Base-by-base conservation (phyloP, 306 rosid species). In the Adenanthera pavonina region DNA sequence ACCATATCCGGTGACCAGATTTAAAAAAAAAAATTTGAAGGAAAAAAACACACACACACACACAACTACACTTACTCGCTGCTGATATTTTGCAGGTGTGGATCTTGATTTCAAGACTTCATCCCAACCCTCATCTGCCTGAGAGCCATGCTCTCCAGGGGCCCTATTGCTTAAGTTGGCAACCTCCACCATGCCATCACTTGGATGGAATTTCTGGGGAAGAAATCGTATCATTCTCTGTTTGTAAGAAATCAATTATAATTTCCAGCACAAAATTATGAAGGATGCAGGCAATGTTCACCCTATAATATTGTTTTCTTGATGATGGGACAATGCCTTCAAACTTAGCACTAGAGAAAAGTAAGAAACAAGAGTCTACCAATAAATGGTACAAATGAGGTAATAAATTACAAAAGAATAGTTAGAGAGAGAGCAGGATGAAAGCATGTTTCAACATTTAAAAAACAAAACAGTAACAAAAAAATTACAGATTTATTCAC, bases 181-280 rank as follows among this genome's bases (percentile, higher is more conserved):
- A 83, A 86, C 62, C 87, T 84, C 80, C 52, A 66, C 81, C 86
- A 74, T 70, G 84, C 83, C 86, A 84, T 80, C 81, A 81, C 77
- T 82, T 53, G 87, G 87, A 74, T 80, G 88, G 80, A 89, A 90
- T 76, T 84, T 92, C 97, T 91, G 86, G 85, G 85, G 69, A 82
- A 76, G 40, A 30, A 53, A 74, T 14, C 20, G 44, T 71, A 68
- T 71, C 33, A 69, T 35, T 83, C 81, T 79, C 65, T 78, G 66
- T 44, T 60, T 46, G 43, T 80, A 71, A 70, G 43, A 38, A 38
- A 84, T 64, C 1, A 54, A 40, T 2, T 34, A 73, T 48, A 60
- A 75, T 51, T 52, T 82, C 65, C 13, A 35, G 70, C 35, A 40
- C 2, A 54, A 0, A 53, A 5, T 5, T 74, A 74, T 38, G 12